A percentile compares a stretch with the other conserved stretches of the same genome.
phyloP scores from a whole-genome alignment of 495 filamentous ascomycete genomes.

The Hyphodiscus hymeniophilus region DNA sequence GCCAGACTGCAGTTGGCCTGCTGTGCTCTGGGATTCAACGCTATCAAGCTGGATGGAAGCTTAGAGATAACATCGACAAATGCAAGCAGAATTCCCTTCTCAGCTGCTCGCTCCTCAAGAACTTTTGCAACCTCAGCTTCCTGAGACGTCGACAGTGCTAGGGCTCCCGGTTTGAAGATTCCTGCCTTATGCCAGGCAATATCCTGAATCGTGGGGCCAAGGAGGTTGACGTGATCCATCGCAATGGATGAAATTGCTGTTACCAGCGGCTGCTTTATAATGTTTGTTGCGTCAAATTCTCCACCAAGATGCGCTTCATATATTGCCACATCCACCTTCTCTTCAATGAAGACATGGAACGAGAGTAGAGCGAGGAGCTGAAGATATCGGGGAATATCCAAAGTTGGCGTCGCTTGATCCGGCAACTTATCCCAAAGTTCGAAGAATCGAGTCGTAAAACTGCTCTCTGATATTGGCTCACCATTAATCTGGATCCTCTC shows the following conservation, averaged over 20 bases:
- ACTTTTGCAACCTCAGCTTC: constrained; percentile 54
- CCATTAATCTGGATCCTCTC: constrained; percentile 82
- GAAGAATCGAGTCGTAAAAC: constrained; percentile 78
- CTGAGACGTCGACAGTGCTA: constrained; percentile 70
- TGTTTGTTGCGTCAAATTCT: constrained; percentile 86
- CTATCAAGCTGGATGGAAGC: constrained; percentile 20
- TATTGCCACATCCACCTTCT: constrained; percentile 70
- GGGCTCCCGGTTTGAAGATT: constrained; percentile 67
- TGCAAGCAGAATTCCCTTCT: constrained; percentile 53
- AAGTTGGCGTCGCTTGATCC: constrained; percentile 49
- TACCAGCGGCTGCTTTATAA: constrained; percentile 63
- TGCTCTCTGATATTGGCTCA: constrained; percentile 59
- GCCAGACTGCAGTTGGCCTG: constrained; percentile 79
- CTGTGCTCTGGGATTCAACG: constrained; percentile 55
- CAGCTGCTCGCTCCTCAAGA: constrained; percentile 57
- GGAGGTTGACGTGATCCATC: constrained; percentile 74
- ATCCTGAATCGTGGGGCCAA: constrained; percentile 75
- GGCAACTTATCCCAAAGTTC: constrained; percentile 71
- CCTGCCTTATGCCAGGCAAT: constrained; percentile 97
- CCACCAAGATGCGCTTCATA: constrained; percentile 91
- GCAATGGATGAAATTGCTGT: constrained; percentile 75
- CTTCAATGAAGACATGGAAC: constrained; percentile 73
- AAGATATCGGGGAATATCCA: constrained; percentile 37
- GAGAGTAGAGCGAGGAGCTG: constrained; percentile 71
- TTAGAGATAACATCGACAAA: constrained; percentile 52